These are phyloP conservation scores for Paracorniculantispora psalliotae DNA, from an alignment of 2,329 filamentous ascomycete species.

Conservation along the genomic window DNA sequence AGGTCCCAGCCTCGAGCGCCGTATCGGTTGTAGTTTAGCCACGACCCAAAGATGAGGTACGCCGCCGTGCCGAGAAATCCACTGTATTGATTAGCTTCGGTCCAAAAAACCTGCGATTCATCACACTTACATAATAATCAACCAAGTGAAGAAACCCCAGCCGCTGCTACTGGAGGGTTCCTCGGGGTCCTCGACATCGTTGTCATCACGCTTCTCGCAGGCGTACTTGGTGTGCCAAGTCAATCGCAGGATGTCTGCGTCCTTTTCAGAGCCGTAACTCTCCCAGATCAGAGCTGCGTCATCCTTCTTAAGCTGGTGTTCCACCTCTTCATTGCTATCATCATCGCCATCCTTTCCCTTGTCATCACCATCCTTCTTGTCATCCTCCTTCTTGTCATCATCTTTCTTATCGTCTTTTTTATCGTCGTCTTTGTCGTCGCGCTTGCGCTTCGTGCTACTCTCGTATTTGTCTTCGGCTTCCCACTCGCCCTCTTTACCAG, in stretches of 20 bases:
- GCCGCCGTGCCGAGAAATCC: constrained; percentile 78
- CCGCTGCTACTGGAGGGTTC: constrained; percentile 45
- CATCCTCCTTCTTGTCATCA: constrained; percentile 35
- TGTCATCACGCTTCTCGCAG: constrained; percentile 56
- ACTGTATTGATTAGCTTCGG: constrained; percentile 39
- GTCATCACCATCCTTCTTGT: constrained; percentile 21
- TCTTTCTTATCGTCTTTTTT: constrained; percentile 28
- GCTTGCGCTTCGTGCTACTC: constrained; percentile 28
- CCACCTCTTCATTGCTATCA: constrained; percentile 36
- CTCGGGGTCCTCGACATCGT: constrained; percentile 34
- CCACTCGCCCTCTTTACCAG: constrained; percentile 69
- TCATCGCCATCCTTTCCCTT: constrained; percentile 24
- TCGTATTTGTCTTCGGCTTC: constrained; percentile 52
- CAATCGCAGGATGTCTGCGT: constrained; percentile 61
- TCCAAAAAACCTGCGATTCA: too few relatives aligned
- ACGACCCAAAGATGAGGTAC: constrained; percentile 96
- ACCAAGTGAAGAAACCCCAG: constrained; percentile 98
- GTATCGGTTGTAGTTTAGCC: constrained; percentile 98
- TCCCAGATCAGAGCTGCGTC: constrained; percentile 68
- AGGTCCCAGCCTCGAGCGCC: constrained; percentile 93
- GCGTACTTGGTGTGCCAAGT: constrained; percentile 87
- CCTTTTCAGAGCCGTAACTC: constrained; percentile 60
- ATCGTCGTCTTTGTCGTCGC: constrained; percentile 24
- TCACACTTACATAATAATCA: constrained; percentile 76
- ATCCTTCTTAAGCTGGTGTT: constrained; percentile 50